phyloP scores from a whole-genome alignment of 805 yeast genomes.

The Jamesozyma rosinii region DNA sequence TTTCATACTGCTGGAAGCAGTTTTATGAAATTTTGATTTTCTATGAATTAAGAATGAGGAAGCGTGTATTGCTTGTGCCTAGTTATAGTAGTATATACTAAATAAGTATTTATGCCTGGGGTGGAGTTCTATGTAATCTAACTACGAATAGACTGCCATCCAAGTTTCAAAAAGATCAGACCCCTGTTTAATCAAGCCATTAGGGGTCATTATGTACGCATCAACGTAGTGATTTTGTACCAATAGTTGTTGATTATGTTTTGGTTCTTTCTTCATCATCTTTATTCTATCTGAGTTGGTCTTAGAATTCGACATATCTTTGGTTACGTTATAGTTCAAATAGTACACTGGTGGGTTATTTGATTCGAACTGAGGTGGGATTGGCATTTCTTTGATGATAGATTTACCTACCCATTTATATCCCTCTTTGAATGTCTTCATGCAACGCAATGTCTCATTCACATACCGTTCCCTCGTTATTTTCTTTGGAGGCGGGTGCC shows the following conservation, averaged over 20 bases:
- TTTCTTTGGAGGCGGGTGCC: conserved; percentile 40
- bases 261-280: background rate
- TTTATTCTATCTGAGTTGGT: background rate
- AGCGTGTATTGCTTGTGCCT: too few relatives aligned
- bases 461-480: conserved; percentile 35
- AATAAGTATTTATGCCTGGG: too few relatives aligned
- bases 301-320: background rate
- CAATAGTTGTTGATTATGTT: background rate
- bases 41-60: too few relatives aligned
- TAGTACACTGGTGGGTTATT: conserved; percentile 19
- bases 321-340: background rate
- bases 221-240: conserved; percentile 22
- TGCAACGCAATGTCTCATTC: conserved; percentile 48
- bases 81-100: too few relatives aligned
- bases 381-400: conserved; percentile 28
- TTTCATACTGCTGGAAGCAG: too few relatives aligned
- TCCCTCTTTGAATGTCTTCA: conserved; percentile 42
- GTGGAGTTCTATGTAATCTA: background rate
- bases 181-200: conserved; percentile 21
- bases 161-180: conserved; percentile 4
- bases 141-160: background rate
- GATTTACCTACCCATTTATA: conserved; percentile 47
- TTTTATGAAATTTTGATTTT: too few relatives aligned
- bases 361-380: conserved; percentile 18
- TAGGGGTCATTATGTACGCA: conserved; percentile 25